A percentile compares a stretch with the other conserved stretches of the same genome.
These are phyloP conservation scores for Penicillium coprophilum DNA, from an alignment of 495 filamentous ascomycete genomes.

Conservation along the genomic window DNA sequence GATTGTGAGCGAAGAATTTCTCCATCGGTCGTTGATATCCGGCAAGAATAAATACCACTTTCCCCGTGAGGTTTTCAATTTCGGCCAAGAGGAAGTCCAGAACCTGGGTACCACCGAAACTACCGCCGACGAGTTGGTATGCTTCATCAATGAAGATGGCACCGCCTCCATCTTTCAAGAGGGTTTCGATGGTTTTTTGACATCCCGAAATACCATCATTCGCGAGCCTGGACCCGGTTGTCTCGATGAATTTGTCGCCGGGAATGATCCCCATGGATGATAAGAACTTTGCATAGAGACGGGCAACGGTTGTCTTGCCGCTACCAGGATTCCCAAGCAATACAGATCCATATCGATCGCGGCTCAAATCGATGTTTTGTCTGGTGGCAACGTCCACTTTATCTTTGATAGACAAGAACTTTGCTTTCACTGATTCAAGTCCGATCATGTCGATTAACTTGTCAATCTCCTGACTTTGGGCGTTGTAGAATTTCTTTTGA, in stretches of 20 bases:
- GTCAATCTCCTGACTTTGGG: slow-evolving; percentile 59
- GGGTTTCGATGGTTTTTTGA: slow-evolving; percentile 58
- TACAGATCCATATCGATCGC: slow-evolving; percentile 61
- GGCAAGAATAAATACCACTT: slow-evolving; percentile 73
- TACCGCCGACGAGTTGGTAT: slow-evolving; percentile 59
- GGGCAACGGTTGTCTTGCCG: slow-evolving; percentile 82
- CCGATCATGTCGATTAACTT: slow-evolving; percentile 69
- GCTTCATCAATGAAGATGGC: slow-evolving; percentile 74
- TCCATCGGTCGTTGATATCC: slow-evolving; percentile 82
- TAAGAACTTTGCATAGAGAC: slow-evolving; percentile 70
- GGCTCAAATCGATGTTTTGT: slow-evolving; percentile 55
- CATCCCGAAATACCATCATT: slow-evolving; percentile 58
- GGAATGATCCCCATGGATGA: slow-evolving; percentile 58
- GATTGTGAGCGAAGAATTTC: slow-evolving; percentile 74
- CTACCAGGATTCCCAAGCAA: slow-evolving; percentile 82
- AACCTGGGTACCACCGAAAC: slow-evolving; percentile 55
- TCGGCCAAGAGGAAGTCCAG: slow-evolving; percentile 75
- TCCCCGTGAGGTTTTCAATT: slow-evolving; percentile 72
- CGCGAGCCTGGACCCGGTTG: slow-evolving; percentile 66
- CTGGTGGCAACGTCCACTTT: slow-evolving; percentile 61
- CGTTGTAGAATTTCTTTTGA: slow-evolving; percentile 53
- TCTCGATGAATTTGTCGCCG: slow-evolving; percentile 57
- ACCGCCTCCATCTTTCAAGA: slow-evolving; percentile 60
- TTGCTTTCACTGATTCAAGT: slow-evolving; percentile 65
- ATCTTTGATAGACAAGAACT: slow-evolving; percentile 63